phyloP scores from a whole-genome alignment of 306 rosid species.

The Geum urbanum region DNA sequence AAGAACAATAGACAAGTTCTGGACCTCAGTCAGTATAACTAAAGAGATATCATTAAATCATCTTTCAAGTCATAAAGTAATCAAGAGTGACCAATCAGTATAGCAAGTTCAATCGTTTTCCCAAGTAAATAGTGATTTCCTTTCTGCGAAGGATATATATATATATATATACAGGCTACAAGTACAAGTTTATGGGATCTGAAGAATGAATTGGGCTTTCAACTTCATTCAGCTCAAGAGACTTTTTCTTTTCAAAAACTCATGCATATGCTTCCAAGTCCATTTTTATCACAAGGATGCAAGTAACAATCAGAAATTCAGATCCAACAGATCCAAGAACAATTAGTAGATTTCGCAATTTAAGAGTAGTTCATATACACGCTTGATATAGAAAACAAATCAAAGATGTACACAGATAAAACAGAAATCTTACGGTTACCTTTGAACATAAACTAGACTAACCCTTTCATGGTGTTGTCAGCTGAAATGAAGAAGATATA shows the following conservation, averaged over 20 bases:
- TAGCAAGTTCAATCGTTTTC: neutral
- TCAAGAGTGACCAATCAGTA: neutral
- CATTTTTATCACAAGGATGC: neutral
- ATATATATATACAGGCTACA: too few species aligned
- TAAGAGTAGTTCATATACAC: slow-evolving; percentile 52
- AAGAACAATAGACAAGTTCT: slow-evolving; percentile 7
- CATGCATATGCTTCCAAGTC: slow-evolving; percentile 8
- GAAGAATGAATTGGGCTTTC: neutral
- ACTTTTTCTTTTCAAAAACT: neutral
- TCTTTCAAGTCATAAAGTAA: neutral
- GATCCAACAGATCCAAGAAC: neutral
- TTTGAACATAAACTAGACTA: slow-evolving; percentile 54
- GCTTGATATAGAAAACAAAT: slow-evolving; percentile 30
- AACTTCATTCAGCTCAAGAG: neutral
- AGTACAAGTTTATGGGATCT: neutral
- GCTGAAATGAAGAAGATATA: slow-evolving; percentile 44
- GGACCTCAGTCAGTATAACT: neutral
- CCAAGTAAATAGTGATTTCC: neutral
- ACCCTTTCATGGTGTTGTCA: slow-evolving; percentile 49
- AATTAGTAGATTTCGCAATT: slow-evolving; percentile 43
- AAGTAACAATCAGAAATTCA: neutral
- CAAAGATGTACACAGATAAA: slow-evolving; percentile 54
- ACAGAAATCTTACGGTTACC: slow-evolving; percentile 62
- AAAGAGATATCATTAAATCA: neutral
- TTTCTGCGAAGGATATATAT: too few species aligned